Evolutionary conservation across 768 basidiomycete species (phyloP).

Genomic region (Vararia minispora): DNA sequence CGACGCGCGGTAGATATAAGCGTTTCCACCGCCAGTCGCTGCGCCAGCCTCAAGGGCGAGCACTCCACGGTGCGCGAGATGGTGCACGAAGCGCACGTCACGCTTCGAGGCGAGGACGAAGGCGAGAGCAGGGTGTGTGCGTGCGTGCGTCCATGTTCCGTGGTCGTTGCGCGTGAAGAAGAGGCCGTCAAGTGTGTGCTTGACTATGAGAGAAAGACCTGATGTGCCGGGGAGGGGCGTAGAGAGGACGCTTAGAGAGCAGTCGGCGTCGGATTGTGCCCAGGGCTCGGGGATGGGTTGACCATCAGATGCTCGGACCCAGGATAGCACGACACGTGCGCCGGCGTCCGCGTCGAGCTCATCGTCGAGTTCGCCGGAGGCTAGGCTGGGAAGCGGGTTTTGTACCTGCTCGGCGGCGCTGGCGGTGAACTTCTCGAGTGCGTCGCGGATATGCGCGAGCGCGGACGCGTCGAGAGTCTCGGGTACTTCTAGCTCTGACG

Average conservation of each 20-base stretch:
- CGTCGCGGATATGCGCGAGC: slow-evolving; percentile 65
- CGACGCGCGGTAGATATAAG: slow-evolving; percentile 72
- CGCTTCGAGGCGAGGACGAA: slow-evolving; percentile 93
- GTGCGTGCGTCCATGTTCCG: slow-evolving; percentile 54
- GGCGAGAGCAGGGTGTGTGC: slow-evolving; percentile 83
- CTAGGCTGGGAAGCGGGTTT: slow-evolving; percentile 61
- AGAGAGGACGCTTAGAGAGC: slow-evolving; percentile 50
- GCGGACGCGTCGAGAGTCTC: slow-evolving; percentile 87
- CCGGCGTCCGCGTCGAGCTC: slow-evolving; percentile 77
- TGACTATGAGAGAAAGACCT: slow-evolving; percentile 45
- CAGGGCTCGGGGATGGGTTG: slow-evolving; percentile 34
- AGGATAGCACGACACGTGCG: slow-evolving; percentile 49
- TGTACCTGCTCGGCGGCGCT: slow-evolving; percentile 49
- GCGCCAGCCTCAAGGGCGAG: slow-evolving; percentile 80
- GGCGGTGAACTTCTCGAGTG: slow-evolving; percentile 78
- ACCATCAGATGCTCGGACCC: slow-evolving; percentile 45
- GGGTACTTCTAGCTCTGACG: slow-evolving; percentile 55
- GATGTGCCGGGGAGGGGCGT: slow-evolving; percentile 42
- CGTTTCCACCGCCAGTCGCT: slow-evolving; percentile 60
- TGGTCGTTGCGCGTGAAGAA: slow-evolving; percentile 16
- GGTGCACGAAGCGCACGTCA: slow-evolving; percentile 81
- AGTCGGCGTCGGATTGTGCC: slow-evolving; percentile 24
- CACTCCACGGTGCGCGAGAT: slow-evolving; percentile 43
- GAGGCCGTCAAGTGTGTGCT: slow-evolving; percentile 37
- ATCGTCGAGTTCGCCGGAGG: slow-evolving; percentile 84